Conservation (phyloP, 352 stramenopile species). For the Globisporangium alternatum region DNA sequence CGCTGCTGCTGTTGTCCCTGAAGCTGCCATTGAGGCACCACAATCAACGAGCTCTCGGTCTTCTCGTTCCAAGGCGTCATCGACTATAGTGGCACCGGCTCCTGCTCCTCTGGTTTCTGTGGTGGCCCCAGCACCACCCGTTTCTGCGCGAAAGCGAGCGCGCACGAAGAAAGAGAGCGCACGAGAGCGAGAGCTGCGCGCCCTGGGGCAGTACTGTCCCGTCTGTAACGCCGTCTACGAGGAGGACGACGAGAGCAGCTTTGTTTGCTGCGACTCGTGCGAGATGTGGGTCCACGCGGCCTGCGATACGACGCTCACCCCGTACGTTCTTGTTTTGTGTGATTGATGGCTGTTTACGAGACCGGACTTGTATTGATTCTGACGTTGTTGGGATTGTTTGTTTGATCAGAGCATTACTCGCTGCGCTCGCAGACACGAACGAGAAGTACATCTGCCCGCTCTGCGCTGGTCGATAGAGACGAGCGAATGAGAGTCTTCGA, state of each 20-base stretch:
- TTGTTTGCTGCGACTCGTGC: conserved; percentile 88
- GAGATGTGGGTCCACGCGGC: conserved; percentile 85
- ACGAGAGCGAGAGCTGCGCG: conserved; percentile 75
- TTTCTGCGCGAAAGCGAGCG: conserved; percentile 37
- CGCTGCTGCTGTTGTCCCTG: not conserved
- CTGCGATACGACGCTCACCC: conserved; percentile 65
- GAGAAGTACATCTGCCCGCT: conserved; percentile 87
- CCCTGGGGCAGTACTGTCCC: conserved; percentile 80
- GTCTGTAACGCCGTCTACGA: conserved; percentile 86
- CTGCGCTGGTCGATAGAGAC: conserved; percentile 43
- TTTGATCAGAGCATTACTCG: conserved; percentile 40
- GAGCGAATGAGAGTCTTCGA: not conserved
- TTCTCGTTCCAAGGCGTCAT: conserved; percentile 9
- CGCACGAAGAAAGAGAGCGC: conserved; percentile 63
- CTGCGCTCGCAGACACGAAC: conserved; percentile 57
- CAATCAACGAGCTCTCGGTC: not conserved
- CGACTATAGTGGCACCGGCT: conserved; percentile 19
- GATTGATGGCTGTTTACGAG: not conserved
- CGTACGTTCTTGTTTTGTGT: conserved; percentile 40
- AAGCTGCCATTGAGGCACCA: not conserved
- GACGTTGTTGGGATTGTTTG: conserved; percentile 4
- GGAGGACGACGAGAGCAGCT: conserved; percentile 80
- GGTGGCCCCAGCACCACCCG: conserved; percentile 12
- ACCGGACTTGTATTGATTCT: conserved; percentile 4
- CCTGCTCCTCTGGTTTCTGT: not conserved